Evolutionary conservation across 2,329 filamentous ascomycete species (phyloP).

Genomic region (Aureobasidium vineae): DNA sequence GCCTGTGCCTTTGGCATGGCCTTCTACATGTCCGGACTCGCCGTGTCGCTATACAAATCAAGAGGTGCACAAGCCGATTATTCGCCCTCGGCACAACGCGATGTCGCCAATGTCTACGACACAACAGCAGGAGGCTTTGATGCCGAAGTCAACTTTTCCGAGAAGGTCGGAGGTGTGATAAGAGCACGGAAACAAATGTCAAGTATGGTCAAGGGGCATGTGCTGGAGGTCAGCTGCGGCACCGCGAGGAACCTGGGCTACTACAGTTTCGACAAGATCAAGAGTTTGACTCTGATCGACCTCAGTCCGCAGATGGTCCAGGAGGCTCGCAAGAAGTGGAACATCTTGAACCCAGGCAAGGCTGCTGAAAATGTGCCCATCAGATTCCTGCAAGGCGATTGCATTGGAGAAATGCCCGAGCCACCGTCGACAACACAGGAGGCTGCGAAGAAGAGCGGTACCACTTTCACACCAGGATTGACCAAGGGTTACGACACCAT

Average conservation of each 20-base stretch:
- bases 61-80: conserved; percentile 2
- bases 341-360: conserved; percentile 38
- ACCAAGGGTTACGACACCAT: conserved; percentile 50
- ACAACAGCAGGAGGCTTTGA: conserved; percentile 48
- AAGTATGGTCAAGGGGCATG: conserved; percentile 45
- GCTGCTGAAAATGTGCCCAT: conserved; percentile 28
- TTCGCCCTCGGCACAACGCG: conserved; percentile 34
- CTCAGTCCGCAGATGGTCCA: conserved; percentile 50
- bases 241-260: conserved; percentile 51
- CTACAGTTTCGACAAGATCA: conserved; percentile 40
- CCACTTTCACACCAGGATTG: conserved; percentile 15
- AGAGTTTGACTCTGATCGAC: conserved; percentile 50
- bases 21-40: conserved; percentile 43
- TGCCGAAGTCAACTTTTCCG: conserved; percentile 47
- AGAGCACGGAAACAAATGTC: conserved; percentile 44
- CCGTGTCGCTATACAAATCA: conserved; percentile 34
- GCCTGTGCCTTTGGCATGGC: conserved; percentile 42
- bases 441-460: conserved; percentile 13
- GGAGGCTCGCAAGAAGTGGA: conserved; percentile 51
- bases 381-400: conserved; percentile 47
- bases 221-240: conserved; percentile 51
- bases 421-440: conserved; percentile 35
- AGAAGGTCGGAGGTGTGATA: conserved; percentile 45
- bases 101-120: conserved; percentile 49
- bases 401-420: conserved; percentile 44